Percentiles rank a stretch among this genome's conserved stretches.
Conservation (phyloP, 2,329 filamentous ascomycete species). For the Lasiodiplodia sp. region DNA sequence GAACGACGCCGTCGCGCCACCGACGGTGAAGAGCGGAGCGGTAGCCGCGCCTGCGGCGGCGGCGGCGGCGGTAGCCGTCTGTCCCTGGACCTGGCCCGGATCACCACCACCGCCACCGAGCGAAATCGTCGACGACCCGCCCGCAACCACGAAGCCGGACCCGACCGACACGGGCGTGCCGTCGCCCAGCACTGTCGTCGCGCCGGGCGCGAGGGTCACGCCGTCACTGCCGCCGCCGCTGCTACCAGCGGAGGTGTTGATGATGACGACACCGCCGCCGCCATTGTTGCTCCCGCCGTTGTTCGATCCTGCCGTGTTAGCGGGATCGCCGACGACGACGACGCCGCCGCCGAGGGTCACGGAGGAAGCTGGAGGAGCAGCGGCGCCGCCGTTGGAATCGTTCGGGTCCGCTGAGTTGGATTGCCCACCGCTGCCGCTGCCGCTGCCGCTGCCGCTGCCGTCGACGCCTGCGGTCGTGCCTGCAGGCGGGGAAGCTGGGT, state of each 20-base stretch:
- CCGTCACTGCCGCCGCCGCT: constrained; percentile 36
- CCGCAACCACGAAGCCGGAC: not conserved
- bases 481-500: not conserved
- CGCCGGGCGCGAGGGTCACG: constrained; percentile 40
- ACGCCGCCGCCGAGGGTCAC: not conserved
- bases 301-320: not conserved
- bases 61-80: not conserved
- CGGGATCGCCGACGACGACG: not conserved
- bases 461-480: not conserved
- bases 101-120: not conserved
- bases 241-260: not conserved
- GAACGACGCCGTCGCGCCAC: not conserved
- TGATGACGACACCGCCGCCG: not conserved
- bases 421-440: not conserved
- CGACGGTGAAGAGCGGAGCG: not conserved
- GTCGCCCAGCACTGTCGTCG: constrained; percentile 41
- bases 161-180: constrained; percentile 40
- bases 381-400: not conserved
- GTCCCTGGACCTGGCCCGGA: not conserved
- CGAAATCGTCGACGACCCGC: not conserved
- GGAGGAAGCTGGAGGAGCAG: not conserved
- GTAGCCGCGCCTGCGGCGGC: not conserved
- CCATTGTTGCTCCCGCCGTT: not conserved
- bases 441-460: not conserved
- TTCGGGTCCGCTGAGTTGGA: not conserved